Conservation (phyloP, 306 rosid genomes). For the Trifolium repens region DNA sequence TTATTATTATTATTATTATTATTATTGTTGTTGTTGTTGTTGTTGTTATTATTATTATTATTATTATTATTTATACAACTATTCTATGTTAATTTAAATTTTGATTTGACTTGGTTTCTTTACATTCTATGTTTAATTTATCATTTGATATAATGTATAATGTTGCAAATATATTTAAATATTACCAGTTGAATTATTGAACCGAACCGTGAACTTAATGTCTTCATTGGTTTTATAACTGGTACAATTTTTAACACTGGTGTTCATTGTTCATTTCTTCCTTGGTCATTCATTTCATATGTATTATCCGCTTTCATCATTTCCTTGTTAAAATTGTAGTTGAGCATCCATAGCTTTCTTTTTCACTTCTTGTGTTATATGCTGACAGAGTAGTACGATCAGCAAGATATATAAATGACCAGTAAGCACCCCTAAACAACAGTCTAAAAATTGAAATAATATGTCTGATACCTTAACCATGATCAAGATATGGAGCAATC, state of each 20-base stretch:
- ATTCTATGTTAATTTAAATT: too few relatives aligned
- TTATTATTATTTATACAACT: neutral
- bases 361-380: neutral
- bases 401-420: constrained; percentile 13
- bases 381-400: constrained; percentile 28
- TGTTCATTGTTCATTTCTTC: too few relatives aligned
- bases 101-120: neutral
- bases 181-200: neutral
- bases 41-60: too few relatives aligned
- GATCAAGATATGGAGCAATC: constrained; percentile 18
- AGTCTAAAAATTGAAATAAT: constrained; percentile 23
- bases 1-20: too few relatives aligned
- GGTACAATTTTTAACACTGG: neutral
- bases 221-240: neutral
- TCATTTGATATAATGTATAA: neutral
- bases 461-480: constrained; percentile 26
- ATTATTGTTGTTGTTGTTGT: too few relatives aligned
- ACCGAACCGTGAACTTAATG: neutral
- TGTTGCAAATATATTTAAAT: neutral
- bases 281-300: too few relatives aligned
- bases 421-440: neutral
- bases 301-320: too few relatives aligned
- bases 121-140: neutral
- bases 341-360: constrained; percentile 5
- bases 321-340: too few relatives aligned